Evolutionary conservation across 78 protist genomes (phyloP).

Genomic region (Dictyostelium capitatum): DNA sequence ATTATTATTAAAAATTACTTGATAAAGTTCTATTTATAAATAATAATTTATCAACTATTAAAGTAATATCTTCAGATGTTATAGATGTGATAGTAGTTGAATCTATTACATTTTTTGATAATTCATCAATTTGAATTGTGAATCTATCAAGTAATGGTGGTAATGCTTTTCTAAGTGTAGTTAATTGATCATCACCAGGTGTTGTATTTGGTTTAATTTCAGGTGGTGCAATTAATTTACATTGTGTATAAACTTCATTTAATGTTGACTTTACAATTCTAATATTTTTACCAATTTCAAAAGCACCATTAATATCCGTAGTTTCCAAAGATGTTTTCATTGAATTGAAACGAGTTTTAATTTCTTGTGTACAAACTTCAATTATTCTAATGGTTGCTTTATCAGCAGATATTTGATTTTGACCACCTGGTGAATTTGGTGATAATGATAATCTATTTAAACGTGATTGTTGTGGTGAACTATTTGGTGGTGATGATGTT

Average conservation of each 20-base stretch:
- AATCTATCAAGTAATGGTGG: constrained; percentile 49
- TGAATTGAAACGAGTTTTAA: not conserved
- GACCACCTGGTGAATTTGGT: too few relatives aligned
- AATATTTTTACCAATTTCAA: constrained; percentile 66
- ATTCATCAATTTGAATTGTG: constrained; percentile 14
- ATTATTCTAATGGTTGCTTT: constrained; percentile 28
- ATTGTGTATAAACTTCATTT: constrained; percentile 31
- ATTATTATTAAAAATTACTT: too few relatives aligned
- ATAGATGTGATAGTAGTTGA: not conserved
- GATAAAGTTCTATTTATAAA: constrained; percentile 62
- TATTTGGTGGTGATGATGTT: constrained; percentile 19
- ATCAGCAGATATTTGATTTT: not conserved
- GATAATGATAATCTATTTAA: not conserved
- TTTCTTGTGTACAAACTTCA: constrained; percentile 40
- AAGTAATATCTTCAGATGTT: constrained; percentile 8
- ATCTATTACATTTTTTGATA: not conserved
- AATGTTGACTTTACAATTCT: constrained; percentile 39
- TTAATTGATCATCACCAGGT: constrained; percentile 49
- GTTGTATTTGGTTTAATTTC: constrained; percentile 4
- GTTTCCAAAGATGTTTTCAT: constrained; percentile 2
- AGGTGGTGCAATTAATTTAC: constrained; percentile 18
- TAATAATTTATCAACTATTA: constrained; percentile 51
- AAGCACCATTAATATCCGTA: constrained; percentile 23
- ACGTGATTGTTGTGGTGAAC: not conserved
- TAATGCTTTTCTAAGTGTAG: constrained; percentile 47